phyloP scores from a whole-genome alignment of 164 flowering plant species.

The Liquidambar formosana region DNA sequence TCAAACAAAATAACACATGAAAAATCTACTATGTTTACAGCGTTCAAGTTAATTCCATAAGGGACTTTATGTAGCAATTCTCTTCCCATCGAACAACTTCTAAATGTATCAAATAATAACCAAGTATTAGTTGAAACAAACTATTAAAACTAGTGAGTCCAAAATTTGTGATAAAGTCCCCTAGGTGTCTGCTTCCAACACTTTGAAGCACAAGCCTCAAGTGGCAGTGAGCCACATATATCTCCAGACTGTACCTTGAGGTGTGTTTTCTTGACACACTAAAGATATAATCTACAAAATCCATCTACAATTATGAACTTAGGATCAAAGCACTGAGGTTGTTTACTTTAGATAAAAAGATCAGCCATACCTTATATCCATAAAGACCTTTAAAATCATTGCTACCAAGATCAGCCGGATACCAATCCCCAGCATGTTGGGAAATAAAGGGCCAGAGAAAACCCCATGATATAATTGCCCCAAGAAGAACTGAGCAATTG shows the following conservation, averaged over 20 bases:
- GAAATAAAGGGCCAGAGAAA: constrained; percentile 91
- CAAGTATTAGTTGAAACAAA: no score
- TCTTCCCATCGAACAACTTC: no score
- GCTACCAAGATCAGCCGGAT: constrained; percentile 78
- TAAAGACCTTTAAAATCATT: constrained; percentile 96
- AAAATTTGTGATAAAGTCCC: no score
- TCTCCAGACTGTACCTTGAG: no score
- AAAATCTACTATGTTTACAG: not conserved
- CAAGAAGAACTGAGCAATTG: constrained; percentile 88
- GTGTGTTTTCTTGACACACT: no score
- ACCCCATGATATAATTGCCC: constrained; percentile 97
- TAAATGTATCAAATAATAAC: no score
- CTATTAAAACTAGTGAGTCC: no score
- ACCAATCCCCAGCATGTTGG: constrained; percentile 86
- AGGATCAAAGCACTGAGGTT: not conserved
- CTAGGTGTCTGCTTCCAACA: no score
- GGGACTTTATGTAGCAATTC: no score
- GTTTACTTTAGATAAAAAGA: not conserved
- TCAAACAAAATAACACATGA: not conserved
- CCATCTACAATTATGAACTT: not conserved
- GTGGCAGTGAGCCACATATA: no score
- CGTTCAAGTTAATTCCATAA: not conserved
- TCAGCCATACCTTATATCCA: constrained; percentile 85
- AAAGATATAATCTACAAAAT: not conserved
- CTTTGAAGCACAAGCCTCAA: no score